phyloP scores from a whole-genome alignment of 768 basidiomycete species.

The Tylopilus sp. region DNA sequence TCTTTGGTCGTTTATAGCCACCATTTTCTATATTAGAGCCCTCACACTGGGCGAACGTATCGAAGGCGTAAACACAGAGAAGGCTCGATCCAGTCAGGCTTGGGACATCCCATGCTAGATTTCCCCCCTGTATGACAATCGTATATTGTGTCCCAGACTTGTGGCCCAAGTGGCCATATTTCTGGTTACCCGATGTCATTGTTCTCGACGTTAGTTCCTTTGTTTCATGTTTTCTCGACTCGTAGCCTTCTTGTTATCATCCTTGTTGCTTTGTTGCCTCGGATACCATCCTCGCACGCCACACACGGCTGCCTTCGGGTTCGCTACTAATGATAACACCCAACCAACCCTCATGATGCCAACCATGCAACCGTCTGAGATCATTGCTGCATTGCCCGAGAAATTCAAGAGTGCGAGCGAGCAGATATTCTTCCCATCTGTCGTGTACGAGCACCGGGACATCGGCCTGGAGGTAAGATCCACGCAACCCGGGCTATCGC shows the following conservation, averaged over 20 bases:
- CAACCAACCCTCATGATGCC: background rate
- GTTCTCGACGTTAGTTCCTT: background rate
- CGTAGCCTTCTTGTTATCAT: conserved; percentile 2
- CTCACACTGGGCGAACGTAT: conserved; percentile 66
- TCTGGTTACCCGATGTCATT: background rate
- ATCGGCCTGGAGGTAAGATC: conserved; percentile 57
- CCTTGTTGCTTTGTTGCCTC: background rate
- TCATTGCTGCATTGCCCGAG: conserved; percentile 53
- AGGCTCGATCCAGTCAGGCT: conserved; percentile 54
- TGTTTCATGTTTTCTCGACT: background rate
- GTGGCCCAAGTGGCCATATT: background rate
- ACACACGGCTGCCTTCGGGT: background rate
- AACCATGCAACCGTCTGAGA: conserved; percentile 36
- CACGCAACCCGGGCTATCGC: background rate
- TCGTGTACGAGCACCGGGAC: conserved; percentile 56
- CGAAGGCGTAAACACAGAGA: conserved; percentile 60
- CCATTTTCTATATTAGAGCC: conserved; percentile 64
- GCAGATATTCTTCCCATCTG: conserved; percentile 77
- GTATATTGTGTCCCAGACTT: background rate
- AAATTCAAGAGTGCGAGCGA: conserved; percentile 64
- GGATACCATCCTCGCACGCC: conserved; percentile 11
- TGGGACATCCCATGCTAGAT: conserved; percentile 27
- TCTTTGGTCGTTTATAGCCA: conserved; percentile 74
- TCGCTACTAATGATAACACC: background rate
- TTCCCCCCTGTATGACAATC: background rate